Conservation (phyloP, 768 basidiomycete genomes). For the Leccinum barrowsii region DNA sequence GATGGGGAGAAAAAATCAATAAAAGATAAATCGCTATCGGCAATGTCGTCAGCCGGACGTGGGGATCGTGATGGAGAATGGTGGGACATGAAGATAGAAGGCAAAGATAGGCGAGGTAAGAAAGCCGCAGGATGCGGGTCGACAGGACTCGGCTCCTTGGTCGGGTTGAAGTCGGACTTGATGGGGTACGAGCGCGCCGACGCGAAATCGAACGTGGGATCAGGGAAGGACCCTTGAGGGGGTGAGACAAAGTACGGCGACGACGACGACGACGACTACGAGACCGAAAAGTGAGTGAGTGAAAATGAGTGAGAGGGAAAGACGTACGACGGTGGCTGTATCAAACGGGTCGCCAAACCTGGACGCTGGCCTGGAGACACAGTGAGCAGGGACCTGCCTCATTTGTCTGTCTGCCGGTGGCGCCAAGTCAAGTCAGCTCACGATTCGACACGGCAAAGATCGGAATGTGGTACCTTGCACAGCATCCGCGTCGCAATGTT, state of each 20-base stretch:
- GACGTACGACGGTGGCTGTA: conserved; percentile 23
- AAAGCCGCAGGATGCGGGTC: conserved; percentile 36
- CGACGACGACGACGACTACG: neutral
- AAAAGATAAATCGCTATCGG: conserved; percentile 42
- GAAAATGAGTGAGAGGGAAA: conserved; percentile 14
- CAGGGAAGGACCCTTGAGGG: neutral
- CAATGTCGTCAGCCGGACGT: conserved; percentile 15
- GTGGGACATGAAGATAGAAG: conserved; percentile 18
- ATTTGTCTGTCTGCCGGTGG: conserved; percentile 14
- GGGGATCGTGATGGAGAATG: conserved; percentile 11
- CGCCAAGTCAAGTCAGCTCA: neutral
- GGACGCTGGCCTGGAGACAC: conserved; percentile 11
- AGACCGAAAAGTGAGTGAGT: conserved; percentile 17
- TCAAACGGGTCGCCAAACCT: conserved; percentile 15
- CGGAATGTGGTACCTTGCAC: conserved; percentile 21
- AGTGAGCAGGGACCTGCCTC: conserved; percentile 10
- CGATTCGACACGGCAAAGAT: neutral
- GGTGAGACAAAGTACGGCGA: neutral
- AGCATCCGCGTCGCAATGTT: conserved; percentile 15
- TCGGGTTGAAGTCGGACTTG: conserved; percentile 29
- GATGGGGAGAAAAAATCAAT: conserved; percentile 42
- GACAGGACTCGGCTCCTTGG: conserved; percentile 37
- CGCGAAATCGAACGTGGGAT: conserved; percentile 4
- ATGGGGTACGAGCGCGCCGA: conserved; percentile 25
- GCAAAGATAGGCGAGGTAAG: conserved; percentile 24